These are phyloP conservation scores for Scheffersomyces titani DNA, from an alignment of 1,139 yeast species.

Conservation along the genomic window DNA sequence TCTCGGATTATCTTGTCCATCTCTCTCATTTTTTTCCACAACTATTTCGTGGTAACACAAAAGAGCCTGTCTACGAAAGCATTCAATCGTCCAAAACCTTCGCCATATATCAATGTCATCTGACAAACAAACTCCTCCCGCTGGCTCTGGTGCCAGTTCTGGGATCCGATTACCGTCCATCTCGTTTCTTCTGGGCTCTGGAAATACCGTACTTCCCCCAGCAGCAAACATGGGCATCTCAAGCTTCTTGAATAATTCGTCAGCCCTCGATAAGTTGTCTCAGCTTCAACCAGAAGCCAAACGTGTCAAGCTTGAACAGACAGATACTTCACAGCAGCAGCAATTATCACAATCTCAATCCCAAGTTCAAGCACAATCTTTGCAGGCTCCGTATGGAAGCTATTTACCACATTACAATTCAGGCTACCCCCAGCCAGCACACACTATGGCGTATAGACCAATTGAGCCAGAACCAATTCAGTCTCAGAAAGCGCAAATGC, in stretches of 20 bases:
- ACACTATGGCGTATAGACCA: background rate
- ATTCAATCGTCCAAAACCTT: background rate
- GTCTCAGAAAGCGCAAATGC: background rate
- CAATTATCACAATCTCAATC: background rate
- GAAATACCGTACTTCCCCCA: constrained; percentile 16
- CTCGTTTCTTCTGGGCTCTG: constrained; percentile 23
- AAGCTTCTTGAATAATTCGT: constrained; percentile 14
- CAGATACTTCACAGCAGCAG: background rate
- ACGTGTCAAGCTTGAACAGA: background rate
- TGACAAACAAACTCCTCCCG: background rate
- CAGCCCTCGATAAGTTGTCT: constrained; percentile 1
- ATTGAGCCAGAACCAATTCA: background rate
- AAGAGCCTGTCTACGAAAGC: background rate
- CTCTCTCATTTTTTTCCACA: background rate
- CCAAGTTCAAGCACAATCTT: background rate
- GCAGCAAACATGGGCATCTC: constrained; percentile 22
- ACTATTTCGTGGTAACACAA: background rate
- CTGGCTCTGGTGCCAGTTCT: background rate
- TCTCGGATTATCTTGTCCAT: background rate
- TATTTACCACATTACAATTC: background rate
- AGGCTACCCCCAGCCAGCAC: background rate
- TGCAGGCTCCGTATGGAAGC: background rate
- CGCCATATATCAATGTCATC: background rate
- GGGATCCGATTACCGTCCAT: constrained; percentile 31
- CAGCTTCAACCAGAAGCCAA: background rate